phyloP scores from a whole-genome alignment of 495 filamentous ascomycete species.

The Cercophora samala region DNA sequence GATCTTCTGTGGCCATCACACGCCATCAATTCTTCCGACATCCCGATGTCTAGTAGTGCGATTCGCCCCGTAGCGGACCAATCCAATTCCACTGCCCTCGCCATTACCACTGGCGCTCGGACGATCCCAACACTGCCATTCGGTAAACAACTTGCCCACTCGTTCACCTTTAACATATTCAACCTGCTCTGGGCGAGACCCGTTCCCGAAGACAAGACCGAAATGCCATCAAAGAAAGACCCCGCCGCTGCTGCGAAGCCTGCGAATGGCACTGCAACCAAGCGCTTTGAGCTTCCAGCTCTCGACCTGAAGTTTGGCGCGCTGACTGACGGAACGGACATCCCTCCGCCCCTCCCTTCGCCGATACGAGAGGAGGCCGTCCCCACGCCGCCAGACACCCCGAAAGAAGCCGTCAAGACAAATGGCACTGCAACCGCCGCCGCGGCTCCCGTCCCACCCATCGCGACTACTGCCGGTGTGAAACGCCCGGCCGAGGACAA shows the following conservation, averaged over 20 bases:
- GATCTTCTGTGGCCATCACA: background rate
- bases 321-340: constrained; percentile 56
- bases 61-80: background rate
- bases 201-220: background rate
- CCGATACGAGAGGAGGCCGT: constrained; percentile 45
- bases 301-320: constrained; percentile 51
- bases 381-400: constrained; percentile 36
- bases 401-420: constrained; percentile 18
- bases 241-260: constrained; percentile 16
- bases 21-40: background rate
- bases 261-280: constrained; percentile 24
- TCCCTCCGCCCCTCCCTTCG: constrained; percentile 53
- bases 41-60: background rate
- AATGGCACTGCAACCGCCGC: constrained; percentile 25
- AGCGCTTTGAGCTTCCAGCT: constrained; percentile 53
- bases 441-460: background rate
- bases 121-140: constrained; percentile 16
- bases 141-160: constrained; percentile 8
- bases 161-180: constrained; percentile 5
- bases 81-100: background rate
- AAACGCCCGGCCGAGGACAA: constrained; percentile 44
- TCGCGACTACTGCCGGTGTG: constrained; percentile 26
- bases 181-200: background rate
- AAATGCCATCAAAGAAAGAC: constrained; percentile 31
- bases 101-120: constrained; percentile 15